These are phyloP conservation scores for Cytospora leucostoma DNA, from an alignment of 2,329 filamentous ascomycete genomes.

Conservation along the genomic window DNA sequence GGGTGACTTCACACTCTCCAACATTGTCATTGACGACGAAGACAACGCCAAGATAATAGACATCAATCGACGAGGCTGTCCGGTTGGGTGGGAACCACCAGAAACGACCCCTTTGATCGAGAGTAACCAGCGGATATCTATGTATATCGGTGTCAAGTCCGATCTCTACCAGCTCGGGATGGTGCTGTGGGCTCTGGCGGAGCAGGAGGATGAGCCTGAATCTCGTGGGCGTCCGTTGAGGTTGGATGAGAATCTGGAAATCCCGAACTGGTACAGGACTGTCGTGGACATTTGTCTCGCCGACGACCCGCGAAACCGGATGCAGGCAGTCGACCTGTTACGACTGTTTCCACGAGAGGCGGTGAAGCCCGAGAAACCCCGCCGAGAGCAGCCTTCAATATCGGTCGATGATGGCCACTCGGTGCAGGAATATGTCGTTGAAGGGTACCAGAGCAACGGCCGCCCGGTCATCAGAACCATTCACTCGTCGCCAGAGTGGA, in stretches of 20 bases:
- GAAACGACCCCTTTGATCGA: conserved; percentile 85
- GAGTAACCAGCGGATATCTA: conserved; percentile 85
- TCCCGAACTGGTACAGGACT: conserved; percentile 78
- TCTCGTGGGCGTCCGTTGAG: conserved; percentile 70
- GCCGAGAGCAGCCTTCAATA: conserved; percentile 37
- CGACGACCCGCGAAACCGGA: conserved; percentile 69
- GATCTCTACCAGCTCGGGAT: conserved; percentile 96
- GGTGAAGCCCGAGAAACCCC: conserved; percentile 33
- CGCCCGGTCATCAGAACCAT: conserved; percentile 43
- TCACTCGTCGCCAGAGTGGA: conserved; percentile 48
- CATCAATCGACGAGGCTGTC: conserved; percentile 95
- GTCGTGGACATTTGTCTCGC: conserved; percentile 78
- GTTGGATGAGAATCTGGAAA: conserved; percentile 57
- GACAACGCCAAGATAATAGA: conserved; percentile 96
- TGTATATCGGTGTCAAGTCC: conserved; percentile 98
- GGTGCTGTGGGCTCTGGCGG: conserved; percentile 91
- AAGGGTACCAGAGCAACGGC: conserved; percentile 39
- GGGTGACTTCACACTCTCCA: conserved; percentile 94
- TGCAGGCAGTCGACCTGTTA: conserved; percentile 73
- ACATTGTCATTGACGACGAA: conserved; percentile 86
- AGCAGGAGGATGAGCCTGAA: conserved; percentile 88
- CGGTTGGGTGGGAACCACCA: conserved; percentile 95
- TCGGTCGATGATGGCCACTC: conserved; percentile 45
- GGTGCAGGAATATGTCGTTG: conserved; percentile 43
- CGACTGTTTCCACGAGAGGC: conserved; percentile 60